phyloP scores from a whole-genome alignment of 2,329 filamentous ascomycete genomes.

The Gremmenia infestans region DNA sequence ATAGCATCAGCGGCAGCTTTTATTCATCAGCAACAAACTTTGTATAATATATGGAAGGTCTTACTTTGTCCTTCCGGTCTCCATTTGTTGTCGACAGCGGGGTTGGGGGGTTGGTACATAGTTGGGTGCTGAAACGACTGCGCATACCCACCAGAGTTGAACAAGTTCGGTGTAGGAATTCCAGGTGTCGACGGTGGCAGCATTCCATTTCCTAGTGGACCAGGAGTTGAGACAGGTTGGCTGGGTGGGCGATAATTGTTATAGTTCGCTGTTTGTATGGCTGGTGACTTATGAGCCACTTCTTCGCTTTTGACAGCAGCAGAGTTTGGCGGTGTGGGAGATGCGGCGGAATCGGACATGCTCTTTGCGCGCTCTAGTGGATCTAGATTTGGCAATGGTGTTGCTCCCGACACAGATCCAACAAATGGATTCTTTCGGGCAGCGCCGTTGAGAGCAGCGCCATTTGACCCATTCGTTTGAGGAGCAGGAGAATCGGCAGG shows the following conservation, averaged over 20 bases:
- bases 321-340: conserved; percentile 28
- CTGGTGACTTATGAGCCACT: conserved; percentile 27
- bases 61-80: conserved; percentile 44
- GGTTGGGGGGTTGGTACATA: conserved; percentile 29
- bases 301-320: conserved; percentile 37
- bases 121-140: conserved; percentile 29
- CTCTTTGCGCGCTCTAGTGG: conserved; percentile 30
- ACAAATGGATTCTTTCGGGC: conserved; percentile 29
- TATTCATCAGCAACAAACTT: conserved; percentile 19
- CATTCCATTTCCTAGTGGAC: conserved; percentile 23
- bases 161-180: conserved; percentile 17
- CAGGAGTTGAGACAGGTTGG: conserved; percentile 30
- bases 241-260: conserved; percentile 36
- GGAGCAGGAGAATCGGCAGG: conserved; percentile 48
- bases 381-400: conserved; percentile 24
- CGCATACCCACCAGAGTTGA: conserved; percentile 23
- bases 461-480: conserved; percentile 38
- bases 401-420: conserved; percentile 17
- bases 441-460: conserved; percentile 19
- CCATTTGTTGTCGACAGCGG: conserved; percentile 38
- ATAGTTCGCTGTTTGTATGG: conserved; percentile 15
- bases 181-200: conserved; percentile 28
- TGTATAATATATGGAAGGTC: conserved; percentile 13
- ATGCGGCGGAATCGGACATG: conserved; percentile 28
- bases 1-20: conserved; percentile 57